Evolutionary conservation across 2,329 filamentous ascomycete species (phyloP).

Genomic region (Sporothrix pallida): DNA sequence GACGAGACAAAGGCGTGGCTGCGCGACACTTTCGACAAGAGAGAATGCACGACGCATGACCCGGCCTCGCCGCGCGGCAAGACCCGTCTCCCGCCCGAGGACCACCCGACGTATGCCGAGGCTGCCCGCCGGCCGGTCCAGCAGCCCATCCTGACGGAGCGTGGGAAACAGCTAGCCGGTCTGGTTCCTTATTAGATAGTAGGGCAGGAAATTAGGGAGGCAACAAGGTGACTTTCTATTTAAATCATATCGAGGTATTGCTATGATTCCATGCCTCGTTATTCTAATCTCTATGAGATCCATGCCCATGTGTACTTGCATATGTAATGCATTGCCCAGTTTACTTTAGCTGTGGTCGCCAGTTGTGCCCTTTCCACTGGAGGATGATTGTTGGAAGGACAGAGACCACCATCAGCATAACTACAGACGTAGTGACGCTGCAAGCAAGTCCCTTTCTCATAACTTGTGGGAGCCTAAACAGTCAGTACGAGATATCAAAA

Average conservation of each 20-base stretch:
- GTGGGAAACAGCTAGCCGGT: neutral
- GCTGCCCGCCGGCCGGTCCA: neutral
- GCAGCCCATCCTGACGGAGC: neutral
- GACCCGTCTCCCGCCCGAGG: neutral
- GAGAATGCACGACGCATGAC: neutral
- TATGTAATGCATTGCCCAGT: too few species aligned
- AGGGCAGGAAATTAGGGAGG: too few species aligned
- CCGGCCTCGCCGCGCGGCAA: neutral
- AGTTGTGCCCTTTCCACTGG: neutral
- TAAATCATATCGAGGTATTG: too few species aligned
- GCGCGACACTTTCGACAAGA: neutral
- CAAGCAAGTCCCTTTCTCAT: neutral
- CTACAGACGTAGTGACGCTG: neutral
- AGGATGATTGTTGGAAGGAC: neutral
- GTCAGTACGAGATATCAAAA: neutral
- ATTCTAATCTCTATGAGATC: too few species aligned
- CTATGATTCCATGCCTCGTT: too few species aligned
- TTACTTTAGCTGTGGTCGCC: neutral
- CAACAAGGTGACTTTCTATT: too few species aligned
- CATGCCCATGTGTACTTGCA: too few species aligned
- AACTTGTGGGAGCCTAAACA: neutral
- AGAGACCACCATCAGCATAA: neutral
- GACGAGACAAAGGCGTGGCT: neutral
- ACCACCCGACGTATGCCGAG: neutral
- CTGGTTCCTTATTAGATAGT: neutral